Evolutionary conservation across 768 basidiomycete species (phyloP), one percentile per base, ranked within the genome.

Genomic region (Daedalea quercina): DNA sequence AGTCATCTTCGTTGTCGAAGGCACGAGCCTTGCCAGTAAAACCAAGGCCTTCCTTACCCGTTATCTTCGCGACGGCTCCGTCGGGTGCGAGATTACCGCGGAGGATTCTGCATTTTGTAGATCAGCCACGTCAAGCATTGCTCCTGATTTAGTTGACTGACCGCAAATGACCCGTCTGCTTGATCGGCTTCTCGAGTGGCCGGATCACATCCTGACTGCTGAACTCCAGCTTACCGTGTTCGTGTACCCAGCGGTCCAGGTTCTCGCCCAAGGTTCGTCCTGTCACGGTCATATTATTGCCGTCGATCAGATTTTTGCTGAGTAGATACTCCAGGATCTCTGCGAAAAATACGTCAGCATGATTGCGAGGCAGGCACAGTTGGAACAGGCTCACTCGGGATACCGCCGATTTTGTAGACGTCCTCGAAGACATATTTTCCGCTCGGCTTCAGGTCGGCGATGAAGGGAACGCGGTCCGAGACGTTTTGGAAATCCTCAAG

Each of bases 401-500:
- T 94, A 52, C 95, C 96, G 51, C 96, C 96, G 53, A 98, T 85
- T 68, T 88, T 90, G 78, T 90, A 84, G 9, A 99, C 83, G 64
- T 98, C 90, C 70, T 94, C 94, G 93, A 98, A 96, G 61, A 98
- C 91, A 76, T 97, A 98, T 70, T 94, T 94, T 34, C 96, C 96
- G 57, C 90, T 93, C 1, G 96, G 96, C 67, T 94, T 96, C 58
- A 99, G 81, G 70, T 99, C 90, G 22, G 95, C 94, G 57, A 98
- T 76, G 80, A 97, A 95, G 9, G 96, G 96, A 1, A 79, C 83
- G 44, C 88, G 82, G 67, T 99, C 94, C 6, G 94, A 95, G 50
- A 98, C 91, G 51, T 68, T 73, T 69, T 96, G 94, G 79, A 98
- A 91, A 68, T 98, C 96, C 61, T 95, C 93, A 47, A 98, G 74